Evolutionary conservation across 2,329 filamentous ascomycete species (phyloP).

Genomic region (Pyrenochaeta sp.): DNA sequence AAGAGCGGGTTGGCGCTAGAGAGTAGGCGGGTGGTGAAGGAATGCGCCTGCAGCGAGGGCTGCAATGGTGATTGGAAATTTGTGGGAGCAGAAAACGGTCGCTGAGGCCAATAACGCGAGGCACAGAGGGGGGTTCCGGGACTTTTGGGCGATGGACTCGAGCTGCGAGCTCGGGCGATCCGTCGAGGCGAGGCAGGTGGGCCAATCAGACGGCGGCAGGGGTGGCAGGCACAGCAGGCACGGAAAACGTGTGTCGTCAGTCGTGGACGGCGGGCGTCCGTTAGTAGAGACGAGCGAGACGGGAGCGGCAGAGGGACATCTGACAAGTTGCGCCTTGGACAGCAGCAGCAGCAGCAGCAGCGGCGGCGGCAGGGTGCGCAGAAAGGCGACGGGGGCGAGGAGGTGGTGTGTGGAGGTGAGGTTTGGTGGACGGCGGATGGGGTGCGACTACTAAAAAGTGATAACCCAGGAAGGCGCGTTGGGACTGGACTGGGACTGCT

Average conservation of each 20-base stretch:
- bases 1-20: slow-evolving; percentile 36
- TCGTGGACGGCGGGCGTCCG: background rate
- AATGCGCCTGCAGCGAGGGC: slow-evolving; percentile 39
- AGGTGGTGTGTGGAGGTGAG: slow-evolving; percentile 16
- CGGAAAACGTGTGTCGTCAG: slow-evolving; percentile 9
- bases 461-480: slow-evolving; percentile 21
- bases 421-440: slow-evolving; percentile 18
- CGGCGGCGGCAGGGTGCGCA: background rate
- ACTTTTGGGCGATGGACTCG: slow-evolving; percentile 36
- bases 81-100: slow-evolving; percentile 24
- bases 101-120: slow-evolving; percentile 40
- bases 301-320: slow-evolving; percentile 6
- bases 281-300: background rate
- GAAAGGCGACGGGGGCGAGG: background rate
- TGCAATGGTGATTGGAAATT: slow-evolving; percentile 23
- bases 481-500: slow-evolving; percentile 11
- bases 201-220: slow-evolving; percentile 27
- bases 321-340: slow-evolving; percentile 9
- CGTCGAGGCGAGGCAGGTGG: slow-evolving; percentile 18
- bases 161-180: slow-evolving; percentile 30
- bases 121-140: slow-evolving; percentile 18
- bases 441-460: slow-evolving; percentile 19
- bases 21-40: slow-evolving; percentile 19
- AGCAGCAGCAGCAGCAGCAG: slow-evolving; percentile 5
- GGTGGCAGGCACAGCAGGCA: slow-evolving; percentile 3